phyloP scores from a whole-genome alignment of 2,329 filamentous ascomycete genomes.

The Paecilomyces sp. region DNA sequence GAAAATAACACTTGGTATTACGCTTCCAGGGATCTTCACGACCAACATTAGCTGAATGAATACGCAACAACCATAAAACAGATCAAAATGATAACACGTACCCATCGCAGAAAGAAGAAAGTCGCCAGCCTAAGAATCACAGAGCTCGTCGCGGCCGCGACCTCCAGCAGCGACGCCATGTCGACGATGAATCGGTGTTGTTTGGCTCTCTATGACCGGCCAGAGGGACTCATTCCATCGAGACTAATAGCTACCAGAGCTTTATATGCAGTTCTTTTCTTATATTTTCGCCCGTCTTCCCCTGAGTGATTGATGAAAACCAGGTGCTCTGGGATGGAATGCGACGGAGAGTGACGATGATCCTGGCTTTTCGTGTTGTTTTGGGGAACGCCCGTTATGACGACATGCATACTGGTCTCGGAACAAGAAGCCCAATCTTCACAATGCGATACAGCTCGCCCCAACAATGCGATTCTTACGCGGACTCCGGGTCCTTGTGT shows the following conservation, averaged over 20 bases:
- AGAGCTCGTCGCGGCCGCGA: slow-evolving; percentile 29
- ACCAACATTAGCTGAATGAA: slow-evolving; percentile 4
- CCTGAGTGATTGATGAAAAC: neutral
- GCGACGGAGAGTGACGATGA: neutral
- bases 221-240: neutral
- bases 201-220: neutral
- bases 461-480: neutral
- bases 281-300: neutral
- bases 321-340: neutral
- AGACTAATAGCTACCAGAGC: neutral
- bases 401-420: neutral
- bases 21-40: slow-evolving; percentile 31
- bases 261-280: neutral
- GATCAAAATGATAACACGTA: slow-evolving; percentile 12
- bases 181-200: neutral
- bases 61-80: neutral
- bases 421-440: neutral
- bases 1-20: slow-evolving; percentile 28
- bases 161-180: slow-evolving; percentile 27
- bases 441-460: neutral
- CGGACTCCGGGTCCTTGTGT: neutral
- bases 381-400: neutral
- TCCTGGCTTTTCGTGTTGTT: neutral
- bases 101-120: slow-evolving; percentile 40
- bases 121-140: slow-evolving; percentile 25